phyloP scores from a whole-genome alignment of 176 grass and related monocot species.

The Hordeum vulgare region MorexV3_pseudomolecules_assembly NC_058522.1:45200781-45201280 shows the following conservation, averaged over 20 bases:
- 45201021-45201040: not conserved
- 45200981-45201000: constrained; percentile 31
- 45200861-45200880: constrained; percentile 41
- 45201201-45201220: constrained; percentile 45
- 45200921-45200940: constrained; percentile 41
- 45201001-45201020: not conserved
- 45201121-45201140: constrained; percentile 30
- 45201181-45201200: constrained; percentile 32
- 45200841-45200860: constrained; percentile 36
- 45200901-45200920: constrained; percentile 99
- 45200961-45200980: constrained; percentile 69
- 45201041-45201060: constrained; percentile 5
- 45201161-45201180: constrained; percentile 67
- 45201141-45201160: constrained; percentile 49
- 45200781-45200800: not conserved
- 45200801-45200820: not conserved
- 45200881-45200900: constrained; percentile 64
- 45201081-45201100: constrained; percentile 45
- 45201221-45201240: constrained; percentile 19
- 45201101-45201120: constrained; percentile 31
- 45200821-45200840: constrained; percentile 18
- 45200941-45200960: constrained; percentile 72
- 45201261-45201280: constrained; percentile 27
- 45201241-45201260: constrained; percentile 26
- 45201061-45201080: constrained; percentile 24